A percentile compares a stretch with the other conserved stretches of the same genome.
These are phyloP conservation scores for Saccharomyces kudriavzevii DNA, from an alignment of 805 yeast genomes.

Conservation along the genomic window DNA sequence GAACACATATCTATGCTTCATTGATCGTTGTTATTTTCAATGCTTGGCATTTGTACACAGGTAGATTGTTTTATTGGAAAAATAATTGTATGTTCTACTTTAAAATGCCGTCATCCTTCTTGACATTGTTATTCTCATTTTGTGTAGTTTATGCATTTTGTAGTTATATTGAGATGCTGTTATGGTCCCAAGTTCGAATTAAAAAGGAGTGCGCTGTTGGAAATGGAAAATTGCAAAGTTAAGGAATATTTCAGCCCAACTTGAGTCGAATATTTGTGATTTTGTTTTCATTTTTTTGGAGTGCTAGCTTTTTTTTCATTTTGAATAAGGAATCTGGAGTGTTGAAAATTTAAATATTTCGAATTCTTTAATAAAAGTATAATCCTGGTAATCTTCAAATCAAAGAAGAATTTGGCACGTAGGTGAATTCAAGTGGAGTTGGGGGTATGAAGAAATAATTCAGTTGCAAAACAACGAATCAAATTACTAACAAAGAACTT, in stretches of 20 bases:
- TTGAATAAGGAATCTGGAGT: neutral
- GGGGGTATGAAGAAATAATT: neutral
- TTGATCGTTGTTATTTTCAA: neutral
- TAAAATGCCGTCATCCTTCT: neutral
- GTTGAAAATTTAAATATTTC: neutral
- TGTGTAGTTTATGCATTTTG: constrained; percentile 4
- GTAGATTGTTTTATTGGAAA: neutral
- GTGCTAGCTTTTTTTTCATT: neutral
- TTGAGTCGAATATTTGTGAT: neutral
- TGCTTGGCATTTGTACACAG: neutral
- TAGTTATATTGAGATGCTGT: neutral
- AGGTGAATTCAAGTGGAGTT: neutral
- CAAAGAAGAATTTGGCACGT: neutral
- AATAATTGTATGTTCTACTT: neutral
- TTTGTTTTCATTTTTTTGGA: neutral
- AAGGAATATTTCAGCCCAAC: neutral
- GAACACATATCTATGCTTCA: neutral
- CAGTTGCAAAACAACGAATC: neutral
- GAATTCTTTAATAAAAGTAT: neutral
- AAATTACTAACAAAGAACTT: constrained; percentile 12
- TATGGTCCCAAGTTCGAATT: neutral
- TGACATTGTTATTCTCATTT: constrained; percentile 1
- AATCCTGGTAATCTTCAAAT: neutral
- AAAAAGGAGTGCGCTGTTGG: neutral
- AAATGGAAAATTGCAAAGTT: neutral